Conservation (phyloP, 148 eudicot genomes). For the Nepenthes mirabilis region DNA sequence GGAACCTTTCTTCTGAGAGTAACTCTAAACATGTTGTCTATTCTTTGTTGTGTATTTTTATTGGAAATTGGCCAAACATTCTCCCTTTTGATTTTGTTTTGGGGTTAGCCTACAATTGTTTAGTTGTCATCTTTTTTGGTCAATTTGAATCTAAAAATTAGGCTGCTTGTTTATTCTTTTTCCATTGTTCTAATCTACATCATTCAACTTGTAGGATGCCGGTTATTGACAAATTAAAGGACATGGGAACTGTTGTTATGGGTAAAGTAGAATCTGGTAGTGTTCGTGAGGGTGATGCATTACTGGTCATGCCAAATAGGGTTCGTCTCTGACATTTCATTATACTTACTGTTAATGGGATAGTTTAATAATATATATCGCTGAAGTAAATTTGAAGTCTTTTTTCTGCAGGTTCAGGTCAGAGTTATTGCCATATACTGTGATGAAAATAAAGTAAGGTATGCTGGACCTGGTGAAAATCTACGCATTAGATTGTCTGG, state of each 20-base stretch:
- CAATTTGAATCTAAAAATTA: too few relatives aligned
- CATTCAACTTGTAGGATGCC: conserved; percentile 44
- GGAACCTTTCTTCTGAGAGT: too few relatives aligned
- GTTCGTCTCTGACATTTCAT: conserved; percentile 15
- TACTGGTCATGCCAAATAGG: conserved; percentile 88
- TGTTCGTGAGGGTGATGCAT: conserved; percentile 60
- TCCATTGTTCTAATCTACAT: neutral
- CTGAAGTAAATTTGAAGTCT: neutral
- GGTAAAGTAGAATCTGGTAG: conserved; percentile 90
- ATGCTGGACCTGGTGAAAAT: conserved; percentile 90
- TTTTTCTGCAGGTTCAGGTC: conserved; percentile 58
- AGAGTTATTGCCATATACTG: conserved; percentile 58
- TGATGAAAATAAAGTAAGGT: conserved; percentile 68
- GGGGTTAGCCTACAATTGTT: too few relatives aligned
- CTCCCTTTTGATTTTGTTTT: too few relatives aligned
- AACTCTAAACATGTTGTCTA: too few relatives aligned
- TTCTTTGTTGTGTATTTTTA: too few relatives aligned
- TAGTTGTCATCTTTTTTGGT: too few relatives aligned
- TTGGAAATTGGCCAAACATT: too few relatives aligned
- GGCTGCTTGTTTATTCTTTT: too few relatives aligned
- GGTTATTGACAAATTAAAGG: conserved; percentile 75
- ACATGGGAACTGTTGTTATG: conserved; percentile 88
- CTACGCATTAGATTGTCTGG: conserved; percentile 72
- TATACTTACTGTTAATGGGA: neutral
- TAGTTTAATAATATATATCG: neutral